These are phyloP conservation scores for Aspergillus baeticus DNA, from an alignment of 495 filamentous ascomycete genomes.

Conservation along the genomic window DNA sequence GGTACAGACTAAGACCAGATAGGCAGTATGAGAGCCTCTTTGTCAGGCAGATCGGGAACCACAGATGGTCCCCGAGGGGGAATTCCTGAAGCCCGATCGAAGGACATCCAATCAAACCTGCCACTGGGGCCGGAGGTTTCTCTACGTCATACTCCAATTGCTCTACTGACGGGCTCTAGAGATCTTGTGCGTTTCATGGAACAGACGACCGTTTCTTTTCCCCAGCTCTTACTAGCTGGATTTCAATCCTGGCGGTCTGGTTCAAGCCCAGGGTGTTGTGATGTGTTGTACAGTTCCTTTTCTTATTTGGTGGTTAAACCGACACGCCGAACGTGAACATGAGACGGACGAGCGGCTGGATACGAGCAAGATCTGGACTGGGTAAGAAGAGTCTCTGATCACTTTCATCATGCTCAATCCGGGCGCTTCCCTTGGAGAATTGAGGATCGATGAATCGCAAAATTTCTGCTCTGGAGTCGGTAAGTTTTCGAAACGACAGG, in stretches of 20 bases:
- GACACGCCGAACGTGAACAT: no score
- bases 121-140: neutral
- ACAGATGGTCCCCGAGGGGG: constrained; percentile 20
- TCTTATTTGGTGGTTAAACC: constrained; percentile 3
- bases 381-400: no score
- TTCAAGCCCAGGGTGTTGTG: constrained; percentile 1
- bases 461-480: neutral
- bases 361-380: no score
- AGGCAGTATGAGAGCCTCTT: neutral
- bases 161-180: neutral
- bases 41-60: no score
- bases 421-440: no score
- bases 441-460: neutral
- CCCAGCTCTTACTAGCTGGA: neutral
- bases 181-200: constrained; percentile 4
- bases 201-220: constrained; percentile 5
- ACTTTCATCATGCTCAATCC: no score
- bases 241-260: neutral
- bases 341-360: no score
- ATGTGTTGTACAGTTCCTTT: neutral
- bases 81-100: constrained; percentile 19
- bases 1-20: neutral
- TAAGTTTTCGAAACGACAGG: constrained; percentile 9
- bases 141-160: neutral
- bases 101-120: constrained; percentile 15